phyloP scores from a whole-genome alignment of 176 grass and related monocot species.

The Avena eriantha region DNA sequence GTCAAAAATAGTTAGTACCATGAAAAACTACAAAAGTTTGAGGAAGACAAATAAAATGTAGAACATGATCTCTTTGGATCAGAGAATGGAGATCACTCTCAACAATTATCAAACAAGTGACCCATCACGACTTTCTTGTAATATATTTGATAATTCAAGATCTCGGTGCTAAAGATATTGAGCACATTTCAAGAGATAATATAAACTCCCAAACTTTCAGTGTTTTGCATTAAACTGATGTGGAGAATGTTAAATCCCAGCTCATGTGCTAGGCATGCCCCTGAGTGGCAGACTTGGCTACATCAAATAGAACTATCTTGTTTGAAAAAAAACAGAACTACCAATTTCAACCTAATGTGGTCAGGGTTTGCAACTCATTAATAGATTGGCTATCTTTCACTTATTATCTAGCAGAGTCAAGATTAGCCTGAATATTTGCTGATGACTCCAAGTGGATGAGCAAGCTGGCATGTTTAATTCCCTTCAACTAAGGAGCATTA shows the following conservation, averaged over 20 bases:
- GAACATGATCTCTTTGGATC: neutral
- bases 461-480: neutral
- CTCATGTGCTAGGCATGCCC: neutral
- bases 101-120: neutral
- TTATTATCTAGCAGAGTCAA: neutral
- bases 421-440: neutral
- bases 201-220: neutral
- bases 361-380: neutral
- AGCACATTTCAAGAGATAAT: neutral
- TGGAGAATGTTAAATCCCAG: neutral
- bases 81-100: neutral
- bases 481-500: no score
- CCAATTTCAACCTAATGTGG: neutral
- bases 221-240: neutral
- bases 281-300: neutral
- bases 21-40: neutral
- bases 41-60: neutral
- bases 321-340: neutral
- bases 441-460: neutral
- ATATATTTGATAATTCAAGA: neutral
- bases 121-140: neutral
- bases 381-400: neutral
- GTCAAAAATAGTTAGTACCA: neutral
- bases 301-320: neutral
- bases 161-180: neutral